These are phyloP conservation scores for Yarrowia galli DNA, from an alignment of 1,139 yeast genomes.

Conservation along the genomic window DNA sequence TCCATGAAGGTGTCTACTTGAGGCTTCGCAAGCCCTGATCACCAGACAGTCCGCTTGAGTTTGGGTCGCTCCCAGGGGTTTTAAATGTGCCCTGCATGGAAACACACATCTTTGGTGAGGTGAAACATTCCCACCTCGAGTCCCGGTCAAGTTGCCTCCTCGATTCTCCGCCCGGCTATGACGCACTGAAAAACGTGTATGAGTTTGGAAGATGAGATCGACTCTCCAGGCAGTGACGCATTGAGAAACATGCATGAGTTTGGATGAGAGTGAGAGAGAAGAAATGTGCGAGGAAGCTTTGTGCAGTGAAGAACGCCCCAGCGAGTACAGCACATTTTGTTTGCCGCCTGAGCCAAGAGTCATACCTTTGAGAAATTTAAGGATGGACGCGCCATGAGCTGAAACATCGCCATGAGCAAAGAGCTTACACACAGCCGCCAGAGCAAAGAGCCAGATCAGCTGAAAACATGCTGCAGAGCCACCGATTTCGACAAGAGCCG, in stretches of 20 bases:
- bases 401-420: conserved; percentile 20
- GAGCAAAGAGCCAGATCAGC: conserved; percentile 15
- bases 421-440: conserved; percentile 28
- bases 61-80: conserved; percentile 35
- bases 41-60: conserved; percentile 32
- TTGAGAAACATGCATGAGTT: conserved; percentile 16
- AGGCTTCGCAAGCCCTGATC: conserved; percentile 13
- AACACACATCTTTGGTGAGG: conserved; percentile 14
- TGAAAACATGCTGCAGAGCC: conserved; percentile 4
- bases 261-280: conserved; percentile 3
- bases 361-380: conserved; percentile 16
- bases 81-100: conserved; percentile 32
- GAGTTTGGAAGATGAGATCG: conserved; percentile 1
- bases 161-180: conserved; percentile 1
- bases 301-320: conserved; percentile 23
- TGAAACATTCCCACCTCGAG: conserved; percentile 14
- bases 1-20: not conserved
- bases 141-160: conserved; percentile 1
- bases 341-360: conserved; percentile 21
- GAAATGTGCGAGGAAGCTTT: conserved; percentile 1
- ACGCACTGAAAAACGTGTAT: conserved; percentile 5
- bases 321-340: conserved; percentile 23
- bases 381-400: conserved; percentile 25
- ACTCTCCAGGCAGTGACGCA: conserved; percentile 13
- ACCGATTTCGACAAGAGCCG: conserved; percentile 28